Percentiles rank a stretch among this genome's conserved stretches.
Conservation (phyloP, 306 rosid genomes). For the Rosa rugosa region DNA sequence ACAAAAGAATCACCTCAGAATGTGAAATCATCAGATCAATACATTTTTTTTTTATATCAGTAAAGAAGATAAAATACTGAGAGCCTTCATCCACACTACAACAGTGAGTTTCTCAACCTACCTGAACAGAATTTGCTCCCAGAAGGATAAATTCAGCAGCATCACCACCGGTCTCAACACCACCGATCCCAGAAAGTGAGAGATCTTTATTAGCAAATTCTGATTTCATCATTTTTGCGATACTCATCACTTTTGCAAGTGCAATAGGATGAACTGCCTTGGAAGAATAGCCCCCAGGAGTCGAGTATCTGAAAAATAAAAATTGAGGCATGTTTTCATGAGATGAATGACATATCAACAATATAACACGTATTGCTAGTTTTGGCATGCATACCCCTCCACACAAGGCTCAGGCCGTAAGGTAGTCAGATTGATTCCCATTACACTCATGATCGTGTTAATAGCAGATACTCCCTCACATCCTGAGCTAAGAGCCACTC, state of each 20-base stretch:
- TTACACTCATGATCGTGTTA: conserved; percentile 95
- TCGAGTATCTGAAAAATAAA: conserved; percentile 71
- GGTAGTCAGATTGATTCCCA: conserved; percentile 89
- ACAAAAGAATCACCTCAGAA: background rate
- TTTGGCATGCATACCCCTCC: conserved; percentile 72
- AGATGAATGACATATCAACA: conserved; percentile 21
- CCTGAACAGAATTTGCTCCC: conserved; percentile 96
- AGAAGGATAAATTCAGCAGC: conserved; percentile 97
- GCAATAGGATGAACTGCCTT: conserved; percentile 98
- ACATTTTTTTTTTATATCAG: background rate
- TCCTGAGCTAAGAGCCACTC: conserved; percentile 78
- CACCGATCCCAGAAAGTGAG: conserved; percentile 91
- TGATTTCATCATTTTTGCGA: conserved; percentile 81
- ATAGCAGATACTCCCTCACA: conserved; percentile 91
- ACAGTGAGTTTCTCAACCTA: conserved; percentile 25
- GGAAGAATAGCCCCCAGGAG: conserved; percentile 98
- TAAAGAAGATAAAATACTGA: background rate
- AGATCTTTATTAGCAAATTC: conserved; percentile 61
- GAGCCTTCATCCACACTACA: background rate
- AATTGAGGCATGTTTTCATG: conserved; percentile 16
- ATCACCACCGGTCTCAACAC: conserved; percentile 90
- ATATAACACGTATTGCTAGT: conserved; percentile 6
- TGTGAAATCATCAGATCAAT: background rate
- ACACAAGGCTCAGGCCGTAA: conserved; percentile 98
- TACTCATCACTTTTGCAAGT: conserved; percentile 90